phyloP scores from a whole-genome alignment of 2,329 filamentous ascomycete species.

The Eurotiales sp. region DNA sequence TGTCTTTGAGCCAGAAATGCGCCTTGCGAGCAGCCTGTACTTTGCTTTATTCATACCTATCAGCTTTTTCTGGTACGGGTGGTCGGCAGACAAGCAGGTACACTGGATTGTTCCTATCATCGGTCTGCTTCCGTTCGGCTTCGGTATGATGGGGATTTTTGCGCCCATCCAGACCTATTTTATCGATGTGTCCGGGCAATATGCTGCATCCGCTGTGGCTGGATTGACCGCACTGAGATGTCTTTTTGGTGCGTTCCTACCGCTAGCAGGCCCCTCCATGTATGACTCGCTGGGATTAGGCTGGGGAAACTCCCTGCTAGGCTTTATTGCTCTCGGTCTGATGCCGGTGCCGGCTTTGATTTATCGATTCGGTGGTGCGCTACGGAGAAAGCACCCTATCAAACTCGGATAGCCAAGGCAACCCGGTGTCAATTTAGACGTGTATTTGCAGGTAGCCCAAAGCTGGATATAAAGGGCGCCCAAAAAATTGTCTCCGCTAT shows the following conservation, averaged over 20 bases:
- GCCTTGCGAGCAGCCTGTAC: conserved; percentile 52
- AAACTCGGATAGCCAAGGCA: too few relatives aligned
- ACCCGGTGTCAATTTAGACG: too few relatives aligned
- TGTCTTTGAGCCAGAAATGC: conserved; percentile 43
- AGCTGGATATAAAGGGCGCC: too few relatives aligned
- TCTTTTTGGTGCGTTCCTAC: conserved; percentile 56
- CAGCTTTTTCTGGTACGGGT: conserved; percentile 57
- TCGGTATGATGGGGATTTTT: conserved; percentile 55
- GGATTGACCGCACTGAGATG: conserved; percentile 55
- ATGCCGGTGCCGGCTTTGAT: conserved; percentile 30
- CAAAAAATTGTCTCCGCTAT: too few relatives aligned
- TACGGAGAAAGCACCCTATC: too few relatives aligned
- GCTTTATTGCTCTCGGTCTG: conserved; percentile 53
- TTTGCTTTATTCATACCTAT: conserved; percentile 52
- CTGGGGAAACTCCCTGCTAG: conserved; percentile 53
- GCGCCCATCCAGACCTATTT: conserved; percentile 56
- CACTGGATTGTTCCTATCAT: conserved; percentile 62
- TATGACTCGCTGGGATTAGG: conserved; percentile 45
- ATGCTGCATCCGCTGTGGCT: conserved; percentile 49
- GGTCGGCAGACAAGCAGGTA: conserved; percentile 49
- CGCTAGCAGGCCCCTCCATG: conserved; percentile 56
- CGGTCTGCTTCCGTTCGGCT: conserved; percentile 54
- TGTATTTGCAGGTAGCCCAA: too few relatives aligned
- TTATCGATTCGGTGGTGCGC: too few relatives aligned
- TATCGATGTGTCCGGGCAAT: conserved; percentile 51